These are phyloP conservation scores for Alternaria sp. DNA, from an alignment of 2,329 filamentous ascomycete species.

Conservation along the genomic window DNA sequence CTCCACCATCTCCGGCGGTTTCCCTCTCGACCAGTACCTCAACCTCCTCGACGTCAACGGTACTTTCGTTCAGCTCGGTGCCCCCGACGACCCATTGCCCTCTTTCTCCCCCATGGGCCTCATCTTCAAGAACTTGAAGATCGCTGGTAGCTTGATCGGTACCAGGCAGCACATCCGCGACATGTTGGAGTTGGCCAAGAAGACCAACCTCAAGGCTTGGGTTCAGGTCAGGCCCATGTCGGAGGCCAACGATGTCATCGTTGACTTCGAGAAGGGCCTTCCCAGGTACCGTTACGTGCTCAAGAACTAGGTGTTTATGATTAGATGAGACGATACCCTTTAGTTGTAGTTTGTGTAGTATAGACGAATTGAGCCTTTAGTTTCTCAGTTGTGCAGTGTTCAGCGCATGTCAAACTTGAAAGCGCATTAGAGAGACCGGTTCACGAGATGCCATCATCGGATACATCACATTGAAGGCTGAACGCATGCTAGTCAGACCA, in stretches of 20 bases:
- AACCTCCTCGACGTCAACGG: conserved; percentile 65
- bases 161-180: conserved; percentile 67
- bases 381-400: not conserved
- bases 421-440: no score
- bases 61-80: conserved; percentile 70
- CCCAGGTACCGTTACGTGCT: conserved; percentile 54
- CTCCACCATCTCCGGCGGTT: conserved; percentile 63
- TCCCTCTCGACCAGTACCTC: conserved; percentile 67
- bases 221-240: conserved; percentile 52
- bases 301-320: conserved; percentile 22
- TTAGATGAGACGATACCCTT: conserved; percentile 7
- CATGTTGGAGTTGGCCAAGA: conserved; percentile 53
- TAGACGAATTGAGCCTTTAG: not conserved
- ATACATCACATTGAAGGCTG: no score
- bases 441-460: no score
- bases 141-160: conserved; percentile 70
- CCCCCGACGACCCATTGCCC: conserved; percentile 64
- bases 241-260: conserved; percentile 45
- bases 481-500: no score
- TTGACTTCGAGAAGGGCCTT: conserved; percentile 47
- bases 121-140: conserved; percentile 61
- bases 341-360: conserved; percentile 1
- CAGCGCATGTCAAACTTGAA: no score
- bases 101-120: conserved; percentile 61
- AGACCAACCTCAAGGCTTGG: conserved; percentile 51